Conservation (phyloP, 2,329 filamentous ascomycete genomes). For the Aspergillus quadrilineatus region DNA sequence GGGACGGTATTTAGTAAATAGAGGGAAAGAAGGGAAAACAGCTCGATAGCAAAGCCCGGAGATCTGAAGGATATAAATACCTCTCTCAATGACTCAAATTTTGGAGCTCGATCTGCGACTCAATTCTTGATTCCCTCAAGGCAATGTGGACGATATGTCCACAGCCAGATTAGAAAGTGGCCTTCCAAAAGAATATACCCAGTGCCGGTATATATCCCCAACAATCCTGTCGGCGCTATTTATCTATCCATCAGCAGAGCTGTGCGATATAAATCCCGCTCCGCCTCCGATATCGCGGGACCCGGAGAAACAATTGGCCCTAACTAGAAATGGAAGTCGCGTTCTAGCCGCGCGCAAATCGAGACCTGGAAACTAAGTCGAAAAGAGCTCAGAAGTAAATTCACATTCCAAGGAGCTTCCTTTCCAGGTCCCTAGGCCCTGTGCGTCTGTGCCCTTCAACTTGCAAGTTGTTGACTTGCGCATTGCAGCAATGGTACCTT, state of each 20-base stretch:
- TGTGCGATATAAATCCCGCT: conserved; percentile 17
- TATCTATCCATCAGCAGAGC: conserved; percentile 1
- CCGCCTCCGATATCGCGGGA: conserved; percentile 32
- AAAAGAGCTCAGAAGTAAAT: conserved; percentile 2
- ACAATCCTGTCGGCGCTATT: neutral
- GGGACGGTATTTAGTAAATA: conserved; percentile 3
- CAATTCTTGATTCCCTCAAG: conserved; percentile 2
- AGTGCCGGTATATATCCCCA: conserved; percentile 1
- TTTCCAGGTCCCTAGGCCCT: conserved; percentile 16
- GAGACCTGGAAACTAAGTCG: conserved; percentile 12
- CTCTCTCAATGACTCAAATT: conserved; percentile 12
- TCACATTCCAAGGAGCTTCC: conserved; percentile 15
- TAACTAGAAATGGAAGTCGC: neutral
- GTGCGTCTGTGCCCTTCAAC: conserved; percentile 21
- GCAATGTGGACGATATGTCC: conserved; percentile 10
- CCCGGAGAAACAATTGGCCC: conserved; percentile 33
- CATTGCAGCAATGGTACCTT: conserved; percentile 32
- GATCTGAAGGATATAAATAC: conserved; percentile 2
- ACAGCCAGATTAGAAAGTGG: conserved; percentile 3
- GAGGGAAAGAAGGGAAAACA: neutral
- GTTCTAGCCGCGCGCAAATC: conserved; percentile 22
- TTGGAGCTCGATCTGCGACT: conserved; percentile 4
- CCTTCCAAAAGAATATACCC: neutral
- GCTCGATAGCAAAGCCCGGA: neutral
- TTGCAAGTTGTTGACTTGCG: neutral